A percentile compares a stretch with the other conserved stretches of the same genome.
Conservation (phyloP, 2,329 filamentous ascomycete genomes). For the Basipetospora sp. region DNA sequence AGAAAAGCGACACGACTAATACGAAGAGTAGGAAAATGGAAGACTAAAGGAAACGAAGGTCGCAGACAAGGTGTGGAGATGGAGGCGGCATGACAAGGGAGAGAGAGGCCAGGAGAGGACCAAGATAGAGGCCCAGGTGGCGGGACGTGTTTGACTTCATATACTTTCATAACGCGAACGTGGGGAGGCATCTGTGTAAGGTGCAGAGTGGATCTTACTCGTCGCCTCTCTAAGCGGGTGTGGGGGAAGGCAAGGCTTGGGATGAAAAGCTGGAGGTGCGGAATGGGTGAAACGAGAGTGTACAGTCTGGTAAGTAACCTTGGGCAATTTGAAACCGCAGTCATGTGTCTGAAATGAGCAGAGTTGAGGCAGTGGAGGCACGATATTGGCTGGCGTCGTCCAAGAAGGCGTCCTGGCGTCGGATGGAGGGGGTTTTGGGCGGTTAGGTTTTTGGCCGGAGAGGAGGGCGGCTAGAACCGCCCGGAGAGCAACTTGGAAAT, state of each 20-base stretch:
- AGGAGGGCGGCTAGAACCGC: conserved; percentile 10
- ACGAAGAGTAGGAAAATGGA: conserved; percentile 8
- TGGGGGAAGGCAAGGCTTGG: too few relatives aligned
- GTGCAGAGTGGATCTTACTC: too few relatives aligned
- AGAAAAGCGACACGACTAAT: conserved; percentile 3
- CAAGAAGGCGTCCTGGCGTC: conserved; percentile 33
- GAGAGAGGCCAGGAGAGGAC: conserved; percentile 4
- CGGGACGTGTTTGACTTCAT: neutral
- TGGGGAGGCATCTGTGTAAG: too few relatives aligned
- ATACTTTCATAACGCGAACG: conserved; percentile 1
- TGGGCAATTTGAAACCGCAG: conserved; percentile 32
- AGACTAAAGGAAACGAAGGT: conserved; percentile 3
- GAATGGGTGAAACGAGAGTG: conserved; percentile 14
- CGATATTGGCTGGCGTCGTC: conserved; percentile 31
- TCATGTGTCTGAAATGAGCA: conserved; percentile 34
- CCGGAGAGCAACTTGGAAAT: neutral
- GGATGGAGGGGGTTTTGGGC: conserved; percentile 32
- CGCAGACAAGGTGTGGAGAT: conserved; percentile 5
- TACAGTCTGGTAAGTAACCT: too few relatives aligned
- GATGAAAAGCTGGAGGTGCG: conserved; percentile 15
- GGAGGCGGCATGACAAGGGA: conserved; percentile 6
- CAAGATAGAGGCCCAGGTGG: neutral
- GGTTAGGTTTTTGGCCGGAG: conserved; percentile 21
- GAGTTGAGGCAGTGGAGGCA: conserved; percentile 24
- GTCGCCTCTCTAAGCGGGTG: too few relatives aligned